Base-by-base conservation (phyloP, 192 early-diverging fungal species). In the Helicostylum pulchrum region DNA sequence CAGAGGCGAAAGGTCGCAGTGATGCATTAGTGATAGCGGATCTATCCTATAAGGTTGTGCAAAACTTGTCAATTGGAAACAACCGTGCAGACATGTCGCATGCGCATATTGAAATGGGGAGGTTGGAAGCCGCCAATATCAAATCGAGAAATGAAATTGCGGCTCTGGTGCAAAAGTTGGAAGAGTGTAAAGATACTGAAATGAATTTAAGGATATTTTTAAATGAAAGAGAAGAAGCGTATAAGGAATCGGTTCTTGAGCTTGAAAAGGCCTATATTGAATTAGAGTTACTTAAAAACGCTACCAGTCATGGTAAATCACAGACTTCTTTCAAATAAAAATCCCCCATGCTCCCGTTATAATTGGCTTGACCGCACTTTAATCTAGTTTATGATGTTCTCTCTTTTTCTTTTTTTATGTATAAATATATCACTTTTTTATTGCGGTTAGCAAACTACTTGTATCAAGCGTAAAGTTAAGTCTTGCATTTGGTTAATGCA, bases 121-220 rank as follows among this genome's bases (percentile, higher is more conserved):
- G 80, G 49, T 46, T 84, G 31, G 83, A 84, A 53, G 70, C 76
- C 21, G 58, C 76, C 0, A 72, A 70, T 15, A 78, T 82, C 54
- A 65, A 72, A 51, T 62, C 71, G 19, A 70, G 83, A n/a, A 68
- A 75, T 32, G 80, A 84, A 26, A 51, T 68, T 15, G 80, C 83
- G 0, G 51, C 45, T 0, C 55, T 81, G 9, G 67, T 78, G 46
- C 67, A 74, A 26, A 67, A 70, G 7, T 48, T 82, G 53, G 73
- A 63, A 20, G 80, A 82, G 45, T 56, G 70, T 42, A 59, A 61
- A 21, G 80, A 82, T 43, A 71, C 77, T 15, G 68, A 76, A 15
- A 60, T 71, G 10, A 23, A 61, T 36, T 30, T 76, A 23, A 75
- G 75, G 26, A 62, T 72, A 19, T 42, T 68, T 23, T 30, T 82